A percentile compares a stretch with the other conserved stretches of the same genome.
Evolutionary conservation across 164 flowering plant genomes (phyloP).

Genomic region (Hamamelis virginiana): DNA sequence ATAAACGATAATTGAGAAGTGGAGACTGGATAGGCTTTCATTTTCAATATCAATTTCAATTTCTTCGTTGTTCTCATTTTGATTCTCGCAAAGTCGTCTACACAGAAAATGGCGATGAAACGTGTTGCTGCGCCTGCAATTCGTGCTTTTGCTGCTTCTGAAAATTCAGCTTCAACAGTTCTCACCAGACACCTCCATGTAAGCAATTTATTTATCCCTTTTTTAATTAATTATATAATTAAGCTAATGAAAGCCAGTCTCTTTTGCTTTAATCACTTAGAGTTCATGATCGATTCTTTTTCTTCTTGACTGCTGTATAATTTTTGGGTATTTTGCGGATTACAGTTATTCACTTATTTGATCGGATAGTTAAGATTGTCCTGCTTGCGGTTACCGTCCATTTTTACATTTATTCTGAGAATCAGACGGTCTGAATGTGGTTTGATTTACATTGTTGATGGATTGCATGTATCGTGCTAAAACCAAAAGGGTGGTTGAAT

Average conservation of each 20-base stretch:
- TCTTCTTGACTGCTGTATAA: neutral
- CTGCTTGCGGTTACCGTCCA: neutral
- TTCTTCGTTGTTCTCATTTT: too few relatives aligned
- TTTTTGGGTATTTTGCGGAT: neutral
- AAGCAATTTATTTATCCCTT: too few relatives aligned
- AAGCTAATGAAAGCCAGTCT: too few relatives aligned
- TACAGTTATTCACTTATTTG: neutral
- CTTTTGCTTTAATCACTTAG: too few relatives aligned
- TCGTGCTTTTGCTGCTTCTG: conserved; percentile 30
- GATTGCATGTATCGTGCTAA: too few relatives aligned
- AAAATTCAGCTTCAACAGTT: conserved; percentile 19
- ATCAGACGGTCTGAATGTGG: neutral
- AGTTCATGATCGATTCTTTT: neutral
- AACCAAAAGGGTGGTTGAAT: neutral
- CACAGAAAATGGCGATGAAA: conserved; percentile 58
- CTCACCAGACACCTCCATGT: conserved; percentile 54
- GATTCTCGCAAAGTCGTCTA: neutral
- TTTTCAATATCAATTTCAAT: too few relatives aligned
- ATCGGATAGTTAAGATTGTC: neutral
- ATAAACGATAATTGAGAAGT: too few relatives aligned
- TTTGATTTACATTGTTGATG: neutral
- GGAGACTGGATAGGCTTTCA: too few relatives aligned
- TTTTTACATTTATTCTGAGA: neutral
- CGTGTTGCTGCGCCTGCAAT: conserved; percentile 45
- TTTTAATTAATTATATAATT: too few relatives aligned